Base-by-base conservation (phyloP, 225 moss, liverwort and hornwort genomes). In the Lunularia cruciata region DNA sequence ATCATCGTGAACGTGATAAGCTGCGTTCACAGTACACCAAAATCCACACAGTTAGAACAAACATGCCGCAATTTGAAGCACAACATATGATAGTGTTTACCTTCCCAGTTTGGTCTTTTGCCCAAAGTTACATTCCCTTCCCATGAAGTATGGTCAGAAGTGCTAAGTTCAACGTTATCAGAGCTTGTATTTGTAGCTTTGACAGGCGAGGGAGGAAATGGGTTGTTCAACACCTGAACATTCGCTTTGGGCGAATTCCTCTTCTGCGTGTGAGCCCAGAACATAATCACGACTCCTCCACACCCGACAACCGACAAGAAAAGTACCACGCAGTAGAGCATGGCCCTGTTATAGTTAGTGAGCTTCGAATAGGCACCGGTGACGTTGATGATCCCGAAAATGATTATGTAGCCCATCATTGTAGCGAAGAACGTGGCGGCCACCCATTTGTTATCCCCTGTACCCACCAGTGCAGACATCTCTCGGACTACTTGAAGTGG, bases 101-200 rank as follows among this genome's bases (percentile, higher is more conserved):
- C 79, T 60, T 60, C 49, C 79, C 79, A 79, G 37, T 19, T 38
- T 20, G 79, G 79, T 45, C 79, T 59, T 56, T 66, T 65, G 51
- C 79, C 79, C 16, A 60, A 30, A 37, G 56, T 67, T 19, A 71
- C 67, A 30, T 75, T 40, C 0, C 23, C 71, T 10, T 61, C 8
- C 79, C 79, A 75, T 3, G 52, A 0, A 0, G 61, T 23, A 14
- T 54, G 13, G n/a, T 35, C 18, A 3, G 58, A 32, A 8, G 34
- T 18, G 7, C 32, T 37, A 9, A 23, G 16, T 3, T 10, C 18
- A 57, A 53, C 2, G 34, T 6, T 25, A 48, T 57, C 33, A 27
- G 5, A 5, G 30, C 11, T 49, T n/a, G 32, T 1, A 12, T 6
- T 0, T 42, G 40, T 20, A 12, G 23, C 37, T 33, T 25, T 12